These are phyloP conservation scores for Xylariales sp. DNA, from an alignment of 2,329 filamentous ascomycete species.

Conservation along the genomic window DNA sequence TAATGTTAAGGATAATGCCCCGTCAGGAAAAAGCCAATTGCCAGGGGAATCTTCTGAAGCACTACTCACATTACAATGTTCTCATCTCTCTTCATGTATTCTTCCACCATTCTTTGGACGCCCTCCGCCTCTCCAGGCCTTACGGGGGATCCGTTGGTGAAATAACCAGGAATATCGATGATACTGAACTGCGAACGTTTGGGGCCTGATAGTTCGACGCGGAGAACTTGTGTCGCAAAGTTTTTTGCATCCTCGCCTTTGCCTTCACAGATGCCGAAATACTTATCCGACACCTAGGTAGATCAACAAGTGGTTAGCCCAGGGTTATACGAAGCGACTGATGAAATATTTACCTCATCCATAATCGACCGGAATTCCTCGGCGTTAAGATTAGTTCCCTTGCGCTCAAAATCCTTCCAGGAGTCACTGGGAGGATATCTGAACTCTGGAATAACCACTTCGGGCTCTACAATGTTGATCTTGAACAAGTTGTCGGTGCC, in stretches of 20 bases:
- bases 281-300: slow-evolving; percentile 23
- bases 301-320: too few species aligned
- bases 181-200: slow-evolving; percentile 31
- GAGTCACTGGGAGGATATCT: slow-evolving; percentile 11
- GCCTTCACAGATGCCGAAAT: slow-evolving; percentile 25
- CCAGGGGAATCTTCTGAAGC: too few species aligned
- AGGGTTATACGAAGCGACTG: too few species aligned
- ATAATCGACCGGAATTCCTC: slow-evolving; percentile 24
- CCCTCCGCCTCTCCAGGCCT: slow-evolving; percentile 23
- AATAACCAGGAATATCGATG: slow-evolving; percentile 30
- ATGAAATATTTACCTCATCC: too few species aligned
- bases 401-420: slow-evolving; percentile 16
- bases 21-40: too few species aligned
- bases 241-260: slow-evolving; percentile 21
- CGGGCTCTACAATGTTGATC: slow-evolving; percentile 25
- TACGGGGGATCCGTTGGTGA: slow-evolving; percentile 17
- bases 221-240: slow-evolving; percentile 31
- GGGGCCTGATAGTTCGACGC: slow-evolving; percentile 31
- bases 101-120: slow-evolving; percentile 25
- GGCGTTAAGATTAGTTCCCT: slow-evolving; percentile 18
- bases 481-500: slow-evolving; percentile 21
- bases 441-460: slow-evolving; percentile 15
- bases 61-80: slow-evolving; percentile 35
- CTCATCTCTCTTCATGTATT: slow-evolving; percentile 29
- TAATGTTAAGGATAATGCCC: slow-evolving; percentile 5